A percentile compares a stretch with the other conserved stretches of the same genome.
phyloP scores from a whole-genome alignment of 1,284 basidiomycete species.

The Pyrrhoderma lamaoense region DNA sequence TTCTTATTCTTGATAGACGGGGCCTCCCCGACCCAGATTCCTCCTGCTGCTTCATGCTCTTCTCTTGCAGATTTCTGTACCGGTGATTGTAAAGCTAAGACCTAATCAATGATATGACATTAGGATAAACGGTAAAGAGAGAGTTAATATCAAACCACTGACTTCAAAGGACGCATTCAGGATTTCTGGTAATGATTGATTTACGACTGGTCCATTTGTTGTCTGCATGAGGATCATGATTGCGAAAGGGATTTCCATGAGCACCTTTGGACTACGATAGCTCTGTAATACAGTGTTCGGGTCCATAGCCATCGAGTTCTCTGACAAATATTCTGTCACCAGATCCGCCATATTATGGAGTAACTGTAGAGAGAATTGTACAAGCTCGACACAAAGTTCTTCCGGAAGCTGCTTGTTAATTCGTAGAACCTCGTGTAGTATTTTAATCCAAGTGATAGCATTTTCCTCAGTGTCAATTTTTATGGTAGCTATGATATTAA shows the following conservation, averaged over 20 bases:
- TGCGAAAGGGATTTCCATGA: conserved; percentile 91
- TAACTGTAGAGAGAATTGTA: conserved; percentile 61
- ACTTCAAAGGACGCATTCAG: conserved; percentile 72
- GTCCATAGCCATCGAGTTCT: conserved; percentile 50
- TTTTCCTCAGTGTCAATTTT: conserved; percentile 97
- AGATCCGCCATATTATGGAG: conserved; percentile 73
- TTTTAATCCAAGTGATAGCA: conserved; percentile 87
- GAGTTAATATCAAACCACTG: conserved; percentile 18
- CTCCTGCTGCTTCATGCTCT: conserved; percentile 71
- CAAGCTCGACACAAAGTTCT: conserved; percentile 74
- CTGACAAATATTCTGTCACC: conserved; percentile 71
- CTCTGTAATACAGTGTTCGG: conserved; percentile 56
- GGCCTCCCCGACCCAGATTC: conserved; percentile 84
- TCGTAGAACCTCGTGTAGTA: conserved; percentile 78
- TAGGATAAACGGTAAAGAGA: conserved; percentile 5
- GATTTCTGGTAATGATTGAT: conserved; percentile 66
- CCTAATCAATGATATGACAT: conserved; percentile 27
- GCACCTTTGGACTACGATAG: conserved; percentile 87
- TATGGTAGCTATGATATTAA: conserved; percentile 74
- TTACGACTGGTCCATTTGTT: conserved; percentile 57
- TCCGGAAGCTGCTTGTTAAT: conserved; percentile 69
- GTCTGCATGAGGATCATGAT: conserved; percentile 87
- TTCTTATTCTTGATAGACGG: conserved; percentile 68
- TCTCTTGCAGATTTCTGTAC: conserved; percentile 82
- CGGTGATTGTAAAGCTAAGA: conserved; percentile 74